These are phyloP conservation scores for Lasiodiplodia gonubiensis DNA, from an alignment of 2,329 filamentous ascomycete genomes.

Conservation along the genomic window DNA sequence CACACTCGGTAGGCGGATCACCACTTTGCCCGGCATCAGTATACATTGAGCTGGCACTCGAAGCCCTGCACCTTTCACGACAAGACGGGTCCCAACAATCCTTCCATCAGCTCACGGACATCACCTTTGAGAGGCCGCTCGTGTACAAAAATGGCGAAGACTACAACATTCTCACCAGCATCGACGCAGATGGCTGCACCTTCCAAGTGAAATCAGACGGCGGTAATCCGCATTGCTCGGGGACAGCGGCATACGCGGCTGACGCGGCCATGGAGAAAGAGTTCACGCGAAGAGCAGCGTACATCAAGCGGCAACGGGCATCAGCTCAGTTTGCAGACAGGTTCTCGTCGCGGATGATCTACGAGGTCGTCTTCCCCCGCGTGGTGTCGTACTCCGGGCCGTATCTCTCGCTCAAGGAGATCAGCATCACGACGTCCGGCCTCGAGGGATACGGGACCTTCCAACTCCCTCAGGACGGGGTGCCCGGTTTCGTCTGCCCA, in stretches of 20 bases:
- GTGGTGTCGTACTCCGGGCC: constrained; percentile 38
- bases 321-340: constrained; percentile 33
- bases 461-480: not conserved
- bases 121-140: constrained; percentile 22
- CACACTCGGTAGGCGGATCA: constrained; percentile 24
- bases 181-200: not conserved
- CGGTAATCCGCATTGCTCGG: constrained; percentile 15
- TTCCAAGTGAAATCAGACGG: constrained; percentile 20
- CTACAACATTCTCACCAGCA: not conserved
- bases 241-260: not conserved
- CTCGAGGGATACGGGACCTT: constrained; percentile 24
- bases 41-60: constrained; percentile 22
- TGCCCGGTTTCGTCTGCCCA: constrained; percentile 34
- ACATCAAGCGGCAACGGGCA: constrained; percentile 26
- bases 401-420: constrained; percentile 37
- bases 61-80: not conserved
- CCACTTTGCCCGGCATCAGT: constrained; percentile 27
- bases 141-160: constrained; percentile 12
- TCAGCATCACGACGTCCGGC: constrained; percentile 35
- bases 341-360: constrained; percentile 37
- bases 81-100: not conserved
- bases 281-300: not conserved
- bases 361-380: constrained; percentile 41
- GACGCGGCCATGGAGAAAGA: not conserved
- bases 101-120: constrained; percentile 10